Conservation (phyloP, 495 filamentous ascomycete genomes). For the Neohortaea acidophila region DNA sequence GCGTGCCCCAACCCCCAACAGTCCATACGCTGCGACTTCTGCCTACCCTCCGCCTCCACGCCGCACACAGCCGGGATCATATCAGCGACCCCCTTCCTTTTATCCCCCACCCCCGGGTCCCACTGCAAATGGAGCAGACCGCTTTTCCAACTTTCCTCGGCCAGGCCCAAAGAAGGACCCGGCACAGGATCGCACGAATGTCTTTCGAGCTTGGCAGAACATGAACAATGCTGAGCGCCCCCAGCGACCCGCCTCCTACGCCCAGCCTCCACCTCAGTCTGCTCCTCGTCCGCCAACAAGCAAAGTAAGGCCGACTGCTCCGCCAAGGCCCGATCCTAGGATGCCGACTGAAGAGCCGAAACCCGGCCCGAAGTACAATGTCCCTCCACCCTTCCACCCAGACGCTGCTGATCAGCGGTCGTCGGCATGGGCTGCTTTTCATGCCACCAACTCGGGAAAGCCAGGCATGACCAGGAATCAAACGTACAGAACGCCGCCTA, state of each 20-base stretch:
- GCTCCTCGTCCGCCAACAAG: constrained; percentile 2
- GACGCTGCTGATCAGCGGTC: constrained; percentile 1
- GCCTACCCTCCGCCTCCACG: constrained; percentile 23
- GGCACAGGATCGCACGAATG: constrained; percentile 40
- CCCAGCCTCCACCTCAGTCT: constrained; percentile 15
- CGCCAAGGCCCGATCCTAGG: constrained; percentile 10
- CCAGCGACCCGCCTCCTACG: constrained; percentile 1
- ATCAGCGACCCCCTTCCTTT: constrained; percentile 20
- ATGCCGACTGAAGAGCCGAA: constrained; percentile 17
- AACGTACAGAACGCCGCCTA: constrained; percentile 31
- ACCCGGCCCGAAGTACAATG: constrained; percentile 13
- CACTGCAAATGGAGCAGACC: constrained; percentile 22
- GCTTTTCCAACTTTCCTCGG: constrained; percentile 24
- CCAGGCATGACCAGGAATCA: constrained; percentile 29
- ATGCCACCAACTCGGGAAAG: constrained; percentile 9
- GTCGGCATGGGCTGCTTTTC: constrained; percentile 10
- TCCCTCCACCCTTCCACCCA: neutral
- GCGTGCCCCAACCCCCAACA: constrained; percentile 2
- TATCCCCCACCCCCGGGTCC: constrained; percentile 21
- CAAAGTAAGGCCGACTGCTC: constrained; percentile 6
- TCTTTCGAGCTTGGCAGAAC: constrained; percentile 53
- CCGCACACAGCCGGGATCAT: constrained; percentile 24
- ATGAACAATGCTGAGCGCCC: constrained; percentile 38
- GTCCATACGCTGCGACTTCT: constrained; percentile 14
- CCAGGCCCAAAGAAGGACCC: constrained; percentile 34